phyloP scores from a whole-genome alignment of 192 early-diverging fungal species.

The Coemansia reversa region DNA sequence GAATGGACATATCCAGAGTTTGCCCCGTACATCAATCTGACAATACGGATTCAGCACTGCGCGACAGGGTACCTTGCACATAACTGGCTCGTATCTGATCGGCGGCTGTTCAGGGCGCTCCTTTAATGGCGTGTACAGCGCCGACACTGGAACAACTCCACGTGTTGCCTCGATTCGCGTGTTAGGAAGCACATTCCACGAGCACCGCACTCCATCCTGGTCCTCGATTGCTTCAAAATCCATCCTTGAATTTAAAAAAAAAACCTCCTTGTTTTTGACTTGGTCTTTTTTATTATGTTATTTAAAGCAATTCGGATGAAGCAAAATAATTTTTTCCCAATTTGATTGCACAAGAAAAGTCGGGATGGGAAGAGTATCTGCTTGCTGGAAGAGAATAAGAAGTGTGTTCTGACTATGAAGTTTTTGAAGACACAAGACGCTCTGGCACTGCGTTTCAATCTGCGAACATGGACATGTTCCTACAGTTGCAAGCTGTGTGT shows the following conservation, averaged over 20 bases:
- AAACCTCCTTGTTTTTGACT: not conserved
- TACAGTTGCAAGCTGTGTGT: not conserved
- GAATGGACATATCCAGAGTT: constrained; percentile 99
- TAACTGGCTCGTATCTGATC: constrained; percentile 96
- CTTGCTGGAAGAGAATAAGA: not conserved
- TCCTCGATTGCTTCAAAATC: constrained; percentile 90
- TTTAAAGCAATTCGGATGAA: constrained; percentile 4
- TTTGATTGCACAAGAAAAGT: not conserved
- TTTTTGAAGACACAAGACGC: too few relatives aligned
- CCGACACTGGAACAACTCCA: constrained; percentile 90
- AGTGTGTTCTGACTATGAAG: too few relatives aligned
- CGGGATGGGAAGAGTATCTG: too few relatives aligned
- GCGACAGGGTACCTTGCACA: constrained; percentile 91
- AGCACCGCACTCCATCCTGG: constrained; percentile 90
- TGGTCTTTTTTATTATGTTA: not conserved
- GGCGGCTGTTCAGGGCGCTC: constrained; percentile 81
- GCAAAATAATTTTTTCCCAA: not conserved
- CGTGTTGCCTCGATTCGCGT: constrained; percentile 92
- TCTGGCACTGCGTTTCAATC: too few relatives aligned
- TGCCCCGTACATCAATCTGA: constrained; percentile 93
- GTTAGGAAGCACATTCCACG: constrained; percentile 97
- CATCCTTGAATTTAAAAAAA: constrained; percentile 56
- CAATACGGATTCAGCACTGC: constrained; percentile 98
- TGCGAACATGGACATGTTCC: too few relatives aligned
- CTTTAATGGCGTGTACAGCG: constrained; percentile 93